Percentiles rank a stretch among this genome's conserved stretches.
Evolutionary conservation across 306 rosid species (phyloP).

Genomic region (Styphnolobium japonicum): DNA sequence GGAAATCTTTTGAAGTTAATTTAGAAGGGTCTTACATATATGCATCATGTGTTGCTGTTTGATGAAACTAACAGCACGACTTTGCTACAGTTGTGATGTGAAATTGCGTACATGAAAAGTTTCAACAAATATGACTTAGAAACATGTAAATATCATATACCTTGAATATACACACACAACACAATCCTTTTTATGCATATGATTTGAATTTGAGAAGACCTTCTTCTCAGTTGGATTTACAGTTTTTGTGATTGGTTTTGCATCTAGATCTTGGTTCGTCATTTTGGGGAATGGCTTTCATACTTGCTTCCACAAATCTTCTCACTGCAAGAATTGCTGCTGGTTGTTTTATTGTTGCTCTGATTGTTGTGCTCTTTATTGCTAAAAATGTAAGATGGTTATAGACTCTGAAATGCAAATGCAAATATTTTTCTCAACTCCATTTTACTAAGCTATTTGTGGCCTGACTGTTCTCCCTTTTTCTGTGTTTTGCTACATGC

Average conservation of each 20-base stretch:
- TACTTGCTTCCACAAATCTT: slow-evolving; percentile 88
- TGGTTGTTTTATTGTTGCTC: slow-evolving; percentile 77
- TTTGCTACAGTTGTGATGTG: slow-evolving; percentile 3
- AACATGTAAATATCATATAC: background rate
- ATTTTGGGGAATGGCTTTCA: slow-evolving; percentile 95
- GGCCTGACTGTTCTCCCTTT: slow-evolving; percentile 25
- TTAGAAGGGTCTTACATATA: background rate
- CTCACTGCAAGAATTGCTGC: slow-evolving; percentile 88
- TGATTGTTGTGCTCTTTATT: slow-evolving; percentile 74
- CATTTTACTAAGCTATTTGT: background rate
- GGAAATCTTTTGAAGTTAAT: background rate
- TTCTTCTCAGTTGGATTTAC: slow-evolving; percentile 24
- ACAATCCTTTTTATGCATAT: background rate
- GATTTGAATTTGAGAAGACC: slow-evolving; percentile 16
- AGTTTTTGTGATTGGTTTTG: slow-evolving; percentile 28
- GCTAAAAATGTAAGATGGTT: slow-evolving; percentile 83
- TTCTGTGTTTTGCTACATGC: slow-evolving; percentile 3
- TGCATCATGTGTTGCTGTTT: too few relatives aligned
- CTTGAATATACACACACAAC: background rate
- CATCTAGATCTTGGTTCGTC: slow-evolving; percentile 90
- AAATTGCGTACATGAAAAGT: slow-evolving; percentile 3
- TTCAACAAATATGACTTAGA: background rate
- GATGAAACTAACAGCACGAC: background rate
- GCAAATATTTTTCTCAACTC: background rate
- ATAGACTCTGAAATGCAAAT: background rate